Evolutionary conservation across 352 stramenopile species (phyloP).

Genomic region (Vaucheria bursata): DNA sequence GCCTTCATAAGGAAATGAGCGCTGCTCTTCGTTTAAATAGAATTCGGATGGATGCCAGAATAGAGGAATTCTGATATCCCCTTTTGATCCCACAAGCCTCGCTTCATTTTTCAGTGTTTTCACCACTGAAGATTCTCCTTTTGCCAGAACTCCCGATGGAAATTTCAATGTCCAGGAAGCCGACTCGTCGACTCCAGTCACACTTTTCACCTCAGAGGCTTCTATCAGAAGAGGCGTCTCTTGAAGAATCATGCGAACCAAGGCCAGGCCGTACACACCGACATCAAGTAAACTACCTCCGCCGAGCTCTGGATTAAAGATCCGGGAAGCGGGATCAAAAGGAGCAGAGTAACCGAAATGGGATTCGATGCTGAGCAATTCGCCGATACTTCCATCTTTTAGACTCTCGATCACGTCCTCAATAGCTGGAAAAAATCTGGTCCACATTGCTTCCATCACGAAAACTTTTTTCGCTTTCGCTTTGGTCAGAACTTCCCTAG

Average conservation of each 20-base stretch:
- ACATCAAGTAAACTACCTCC: neutral
- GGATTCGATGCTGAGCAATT: neutral
- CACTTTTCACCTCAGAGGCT: no score
- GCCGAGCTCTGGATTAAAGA: neutral
- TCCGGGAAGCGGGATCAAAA: neutral
- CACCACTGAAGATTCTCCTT: neutral
- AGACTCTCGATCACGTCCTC: neutral
- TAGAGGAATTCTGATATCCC: neutral
- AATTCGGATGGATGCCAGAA: neutral
- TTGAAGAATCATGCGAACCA: neutral
- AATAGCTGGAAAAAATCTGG: neutral
- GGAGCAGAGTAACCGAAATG: neutral
- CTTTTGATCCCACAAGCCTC: neutral
- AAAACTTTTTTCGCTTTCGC: neutral
- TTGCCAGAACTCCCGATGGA: neutral
- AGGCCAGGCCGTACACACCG: neutral
- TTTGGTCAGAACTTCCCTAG: neutral
- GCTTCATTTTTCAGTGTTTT: neutral
- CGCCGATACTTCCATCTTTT: neutral
- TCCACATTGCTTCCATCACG: constrained; percentile 12
- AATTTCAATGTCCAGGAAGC: neutral
- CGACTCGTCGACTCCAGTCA: neutral
- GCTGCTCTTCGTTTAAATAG: neutral
- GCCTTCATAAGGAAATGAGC: neutral
- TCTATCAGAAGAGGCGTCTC: no score